Base-by-base conservation (phyloP, 1,139 yeast genomes). In the Suhomyces anneliseae region DNA sequence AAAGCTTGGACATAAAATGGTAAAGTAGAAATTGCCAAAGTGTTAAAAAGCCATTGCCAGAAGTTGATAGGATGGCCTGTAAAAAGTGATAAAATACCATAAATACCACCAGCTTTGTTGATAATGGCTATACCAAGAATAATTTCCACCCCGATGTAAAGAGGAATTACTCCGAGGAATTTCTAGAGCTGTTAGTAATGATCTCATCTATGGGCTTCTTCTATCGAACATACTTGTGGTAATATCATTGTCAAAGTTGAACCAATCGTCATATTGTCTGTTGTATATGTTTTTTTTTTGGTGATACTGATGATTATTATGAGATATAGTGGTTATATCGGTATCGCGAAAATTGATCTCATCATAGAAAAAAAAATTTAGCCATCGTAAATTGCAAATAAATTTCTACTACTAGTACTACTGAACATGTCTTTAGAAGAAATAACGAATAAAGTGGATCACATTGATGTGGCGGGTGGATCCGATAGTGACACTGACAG, bases 41-140 rank as follows among this genome's bases (percentile, higher is more conserved):
- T 61, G 65, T 92, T 90, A 58, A 86, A 82, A 2, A 87, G 55
- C 96, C 97, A 88, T 62, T 93, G 97, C 73, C 87, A 73, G 52
- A 83, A 81, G 53, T 84, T 85, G 49, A 92, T 76, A 2, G 95
- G 95, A 60, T 90, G 97, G 2, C 97, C 95, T 0, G 97, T 92
- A 60, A 93, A 79, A 38, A 93, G 68, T 1, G 98, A 90, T 34
- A 92, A 72, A 37, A 92, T 73, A 29, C 98, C 99, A 65, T 86
- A 93, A 27, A 85, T 73, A 8, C 98, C 97, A 47, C 96, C 85
- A 52, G 93, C 90, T 65, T 92, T 92, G 70, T 93, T 92, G 57
- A 92, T 76, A 40, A 90, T 80, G 24, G 95, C 86, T 35, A 87
- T 74, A 2, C 90, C 87, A n/a, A 90, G 72, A 26, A 88, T 81